Conservation (phyloP, 2,329 filamentous ascomycete genomes). For the Teratosphaeria nubilosa region DNA sequence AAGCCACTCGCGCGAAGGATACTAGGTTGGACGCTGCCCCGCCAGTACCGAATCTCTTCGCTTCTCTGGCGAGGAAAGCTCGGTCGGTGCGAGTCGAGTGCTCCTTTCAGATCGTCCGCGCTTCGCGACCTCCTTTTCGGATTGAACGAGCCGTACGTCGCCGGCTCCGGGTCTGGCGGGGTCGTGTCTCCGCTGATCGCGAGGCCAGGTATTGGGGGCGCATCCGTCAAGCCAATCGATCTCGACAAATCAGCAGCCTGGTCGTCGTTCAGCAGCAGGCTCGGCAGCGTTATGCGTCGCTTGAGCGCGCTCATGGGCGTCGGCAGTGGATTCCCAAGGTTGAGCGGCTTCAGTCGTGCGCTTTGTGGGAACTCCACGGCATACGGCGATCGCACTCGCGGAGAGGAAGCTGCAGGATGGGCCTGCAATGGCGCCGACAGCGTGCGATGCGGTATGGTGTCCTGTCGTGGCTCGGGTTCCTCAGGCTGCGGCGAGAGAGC, state of each 20-base stretch:
- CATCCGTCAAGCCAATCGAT: conserved; percentile 1
- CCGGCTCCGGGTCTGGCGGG: conserved; percentile 5
- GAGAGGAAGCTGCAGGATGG: conserved; percentile 3
- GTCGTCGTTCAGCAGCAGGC: conserved; percentile 16
- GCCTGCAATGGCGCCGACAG: conserved; percentile 15
- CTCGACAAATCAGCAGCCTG: conserved; percentile 12
- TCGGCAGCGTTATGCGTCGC: conserved; percentile 25
- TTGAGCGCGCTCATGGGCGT: conserved; percentile 15
- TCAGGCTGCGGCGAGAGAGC: conserved; percentile 8
- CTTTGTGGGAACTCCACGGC: conserved; percentile 29
- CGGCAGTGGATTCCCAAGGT: conserved; percentile 24
- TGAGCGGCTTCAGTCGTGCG: conserved; percentile 25
- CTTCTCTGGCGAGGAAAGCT: conserved; percentile 21
- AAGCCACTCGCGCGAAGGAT: conserved; percentile 22
- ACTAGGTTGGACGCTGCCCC: conserved; percentile 22
- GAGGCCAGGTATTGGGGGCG: conserved; percentile 1
- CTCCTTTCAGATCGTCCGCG: conserved; percentile 20
- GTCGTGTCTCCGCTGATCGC: conserved; percentile 6
- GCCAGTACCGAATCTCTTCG: conserved; percentile 27
- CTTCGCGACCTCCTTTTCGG: conserved; percentile 26
- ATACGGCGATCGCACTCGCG: conserved; percentile 21
- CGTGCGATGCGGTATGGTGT: conserved; percentile 5
- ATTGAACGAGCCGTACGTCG: conserved; percentile 8
- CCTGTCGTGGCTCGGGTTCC: neutral
- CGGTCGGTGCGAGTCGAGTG: conserved; percentile 5